Evolutionary conservation across 106 monocot species (phyloP).

Genomic region (Narthecium ossifragum): DNA sequence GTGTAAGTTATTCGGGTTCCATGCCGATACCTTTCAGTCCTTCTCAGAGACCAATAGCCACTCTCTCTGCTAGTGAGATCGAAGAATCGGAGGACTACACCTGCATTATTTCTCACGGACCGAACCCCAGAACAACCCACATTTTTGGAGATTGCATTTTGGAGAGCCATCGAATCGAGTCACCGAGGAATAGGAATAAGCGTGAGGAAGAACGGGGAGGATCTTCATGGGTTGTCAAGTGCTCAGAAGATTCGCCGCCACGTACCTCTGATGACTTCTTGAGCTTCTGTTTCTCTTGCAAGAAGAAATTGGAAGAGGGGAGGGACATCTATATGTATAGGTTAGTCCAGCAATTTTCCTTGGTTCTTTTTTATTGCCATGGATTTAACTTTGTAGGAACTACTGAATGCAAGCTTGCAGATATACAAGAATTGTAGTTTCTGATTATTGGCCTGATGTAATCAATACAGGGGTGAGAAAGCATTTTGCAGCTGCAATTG

Average conservation of each 20-base stretch:
- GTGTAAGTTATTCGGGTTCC: constrained; percentile 15
- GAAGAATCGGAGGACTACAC: constrained; percentile 39
- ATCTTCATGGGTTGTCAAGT: constrained; percentile 19
- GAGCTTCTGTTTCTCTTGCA: constrained; percentile 38
- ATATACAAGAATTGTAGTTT: not conserved
- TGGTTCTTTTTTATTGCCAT: not conserved
- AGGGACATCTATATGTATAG: constrained; percentile 45
- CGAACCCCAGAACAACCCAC: constrained; percentile 33
- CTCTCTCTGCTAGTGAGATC: constrained; percentile 27
- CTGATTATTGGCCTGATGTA: not conserved
- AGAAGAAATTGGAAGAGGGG: constrained; percentile 27
- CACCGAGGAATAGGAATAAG: constrained; percentile 1
- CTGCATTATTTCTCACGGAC: constrained; percentile 25
- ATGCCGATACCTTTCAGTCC: constrained; percentile 16
- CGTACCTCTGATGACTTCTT: constrained; percentile 14
- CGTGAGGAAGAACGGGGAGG: not conserved
- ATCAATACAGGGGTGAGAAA: constrained; percentile 32
- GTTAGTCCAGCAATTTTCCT: constrained; percentile 15
- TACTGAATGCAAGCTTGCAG: no score
- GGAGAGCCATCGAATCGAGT: constrained; percentile 1
- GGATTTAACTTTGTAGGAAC: no score
- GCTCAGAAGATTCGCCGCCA: constrained; percentile 4
- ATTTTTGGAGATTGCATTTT: constrained; percentile 39
- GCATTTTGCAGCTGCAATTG: constrained; percentile 44
- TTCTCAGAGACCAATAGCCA: constrained; percentile 10